Percentiles rank a stretch among this genome's conserved stretches.
phyloP scores from a whole-genome alignment of 2,329 filamentous ascomycete genomes.

The Neospermospora avenae region DNA sequence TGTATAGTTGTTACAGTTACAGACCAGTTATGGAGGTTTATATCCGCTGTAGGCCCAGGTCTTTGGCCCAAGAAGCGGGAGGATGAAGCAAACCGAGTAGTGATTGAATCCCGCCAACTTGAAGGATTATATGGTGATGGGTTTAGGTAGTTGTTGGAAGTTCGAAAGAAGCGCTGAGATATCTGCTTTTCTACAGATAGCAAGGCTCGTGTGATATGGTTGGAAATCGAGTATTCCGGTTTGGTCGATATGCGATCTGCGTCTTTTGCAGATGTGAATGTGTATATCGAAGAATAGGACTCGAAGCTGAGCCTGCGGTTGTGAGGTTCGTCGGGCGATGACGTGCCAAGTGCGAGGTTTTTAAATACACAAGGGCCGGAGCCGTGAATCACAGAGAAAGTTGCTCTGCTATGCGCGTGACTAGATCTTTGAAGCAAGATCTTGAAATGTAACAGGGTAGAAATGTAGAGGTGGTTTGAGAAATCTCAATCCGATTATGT shows the following conservation, averaged over 20 bases:
- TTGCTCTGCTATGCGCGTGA: not conserved
- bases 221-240: no score
- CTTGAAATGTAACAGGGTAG: not conserved
- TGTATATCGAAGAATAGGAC: not conserved
- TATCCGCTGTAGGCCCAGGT: constrained; percentile 95
- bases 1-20: constrained; percentile 11
- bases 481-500: constrained; percentile 12
- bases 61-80: constrained; percentile 88
- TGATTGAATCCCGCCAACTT: constrained; percentile 89
- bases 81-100: constrained; percentile 69
- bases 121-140: constrained; percentile 48
- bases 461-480: constrained; percentile 6
- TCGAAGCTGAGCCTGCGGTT: not conserved
- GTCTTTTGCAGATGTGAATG: not conserved
- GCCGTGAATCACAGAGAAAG: constrained; percentile 4
- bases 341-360: constrained; percentile 2
- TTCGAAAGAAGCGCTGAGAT: not conserved
- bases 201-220: not conserved
- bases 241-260: not conserved
- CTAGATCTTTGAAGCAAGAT: not conserved
- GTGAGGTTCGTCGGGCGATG: constrained; percentile 6
- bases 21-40: constrained; percentile 88
- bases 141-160: not conserved
- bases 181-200: not conserved
- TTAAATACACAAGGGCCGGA: constrained; percentile 15